A percentile compares a stretch with the other conserved stretches of the same genome.
Conservation (phyloP, 1,284 basidiomycete species). For the Tylopilus sp. region DNA sequence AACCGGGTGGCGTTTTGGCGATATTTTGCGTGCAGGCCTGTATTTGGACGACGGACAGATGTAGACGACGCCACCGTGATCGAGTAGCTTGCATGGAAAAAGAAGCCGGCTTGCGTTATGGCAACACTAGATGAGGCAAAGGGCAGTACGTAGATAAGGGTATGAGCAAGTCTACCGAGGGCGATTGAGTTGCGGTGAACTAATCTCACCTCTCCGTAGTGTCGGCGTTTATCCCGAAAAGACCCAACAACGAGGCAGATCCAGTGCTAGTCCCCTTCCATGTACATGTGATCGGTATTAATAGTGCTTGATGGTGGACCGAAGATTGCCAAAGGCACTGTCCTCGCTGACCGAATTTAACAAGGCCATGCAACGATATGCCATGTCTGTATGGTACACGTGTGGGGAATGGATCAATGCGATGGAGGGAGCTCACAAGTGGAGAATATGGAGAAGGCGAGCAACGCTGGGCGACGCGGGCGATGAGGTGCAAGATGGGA, state of each 20-base stretch:
- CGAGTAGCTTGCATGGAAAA: slow-evolving; percentile 10
- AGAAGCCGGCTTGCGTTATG: slow-evolving; percentile 1
- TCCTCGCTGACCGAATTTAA: not conserved
- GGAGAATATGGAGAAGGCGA: not conserved
- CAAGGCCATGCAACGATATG: not conserved
- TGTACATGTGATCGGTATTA: slow-evolving; percentile 1
- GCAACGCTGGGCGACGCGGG: not conserved
- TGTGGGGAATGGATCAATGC: slow-evolving; percentile 9
- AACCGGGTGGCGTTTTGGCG: slow-evolving; percentile 17
- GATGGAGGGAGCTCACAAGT: not conserved
- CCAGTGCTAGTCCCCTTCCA: slow-evolving; percentile 3
- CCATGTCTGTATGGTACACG: not conserved
- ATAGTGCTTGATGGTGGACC: not conserved
- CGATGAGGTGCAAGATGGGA: not conserved
- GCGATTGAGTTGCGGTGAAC: slow-evolving; percentile 11
- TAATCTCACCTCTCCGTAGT: slow-evolving; percentile 11
- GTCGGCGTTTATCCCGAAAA: slow-evolving; percentile 2
- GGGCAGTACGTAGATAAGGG: not conserved
- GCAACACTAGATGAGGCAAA: slow-evolving; percentile 6
- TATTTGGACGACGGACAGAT: slow-evolving; percentile 7
- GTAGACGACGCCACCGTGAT: slow-evolving; percentile 19
- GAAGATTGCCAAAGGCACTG: not conserved
- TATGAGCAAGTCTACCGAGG: not conserved
- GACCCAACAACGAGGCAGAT: slow-evolving; percentile 6
- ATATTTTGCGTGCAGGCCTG: slow-evolving; percentile 4